Percentiles rank a stretch among this genome's conserved stretches.
Conservation (phyloP, 108 stramenopile species). For the Cylindrotheca closterium region DNA sequence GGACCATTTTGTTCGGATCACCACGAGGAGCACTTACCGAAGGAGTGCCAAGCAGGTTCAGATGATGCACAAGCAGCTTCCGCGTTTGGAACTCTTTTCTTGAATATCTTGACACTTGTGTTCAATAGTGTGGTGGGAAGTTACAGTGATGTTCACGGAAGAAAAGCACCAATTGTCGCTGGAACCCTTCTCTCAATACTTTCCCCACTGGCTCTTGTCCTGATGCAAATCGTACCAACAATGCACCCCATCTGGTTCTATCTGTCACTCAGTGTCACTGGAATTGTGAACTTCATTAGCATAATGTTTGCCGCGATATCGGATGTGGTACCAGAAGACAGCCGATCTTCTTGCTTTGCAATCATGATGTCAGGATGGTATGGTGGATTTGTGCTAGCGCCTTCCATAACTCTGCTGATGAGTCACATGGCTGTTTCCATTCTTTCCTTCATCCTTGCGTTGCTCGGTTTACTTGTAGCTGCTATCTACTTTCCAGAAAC, state of each 20-base stretch:
- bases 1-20: slow-evolving; percentile 41
- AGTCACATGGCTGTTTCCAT: slow-evolving; percentile 34
- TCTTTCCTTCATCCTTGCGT: slow-evolving; percentile 8
- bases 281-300: slow-evolving; percentile 56
- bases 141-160: slow-evolving; percentile 62
- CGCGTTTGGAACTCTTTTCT: slow-evolving; percentile 43
- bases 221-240: slow-evolving; percentile 43
- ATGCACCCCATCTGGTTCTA: slow-evolving; percentile 64
- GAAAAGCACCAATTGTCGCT: slow-evolving; percentile 47
- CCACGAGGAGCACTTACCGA: slow-evolving; percentile 38
- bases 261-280: slow-evolving; percentile 45
- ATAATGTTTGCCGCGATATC: slow-evolving; percentile 63
- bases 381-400: slow-evolving; percentile 64
- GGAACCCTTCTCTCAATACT: slow-evolving; percentile 50
- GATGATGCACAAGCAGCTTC: slow-evolving; percentile 71
- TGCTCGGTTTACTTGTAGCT: slow-evolving; percentile 32
- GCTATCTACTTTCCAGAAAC: slow-evolving; percentile 66
- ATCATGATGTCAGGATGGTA: slow-evolving; percentile 62
- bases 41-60: slow-evolving; percentile 60
- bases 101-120: slow-evolving; percentile 48
- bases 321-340: slow-evolving; percentile 58
- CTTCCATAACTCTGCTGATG: slow-evolving; percentile 55
- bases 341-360: slow-evolving; percentile 70
- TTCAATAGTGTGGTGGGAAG: slow-evolving; percentile 68
- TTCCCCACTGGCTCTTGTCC: slow-evolving; percentile 49